These are phyloP conservation scores for Fomitopsis pulvina DNA, from an alignment of 768 basidiomycete species.

Conservation along the genomic window DNA sequence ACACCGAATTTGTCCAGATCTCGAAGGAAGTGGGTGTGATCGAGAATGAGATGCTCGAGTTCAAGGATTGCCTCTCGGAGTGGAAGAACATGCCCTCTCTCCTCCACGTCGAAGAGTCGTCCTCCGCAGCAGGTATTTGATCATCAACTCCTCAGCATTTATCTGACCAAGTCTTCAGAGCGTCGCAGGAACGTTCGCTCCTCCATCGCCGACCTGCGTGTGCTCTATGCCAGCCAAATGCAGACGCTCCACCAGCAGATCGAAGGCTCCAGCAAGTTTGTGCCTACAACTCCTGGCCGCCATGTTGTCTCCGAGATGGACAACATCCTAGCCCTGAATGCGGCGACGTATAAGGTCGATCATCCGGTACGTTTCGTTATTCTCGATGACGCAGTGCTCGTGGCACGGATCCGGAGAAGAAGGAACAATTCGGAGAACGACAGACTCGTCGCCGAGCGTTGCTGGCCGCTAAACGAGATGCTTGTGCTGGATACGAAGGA, in stretches of 20 bases:
- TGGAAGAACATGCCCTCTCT: conserved; percentile 95
- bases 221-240: conserved; percentile 93
- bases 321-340: conserved; percentile 76
- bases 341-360: conserved; percentile 91
- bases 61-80: conserved; percentile 90
- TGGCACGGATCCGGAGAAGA: conserved; percentile 70
- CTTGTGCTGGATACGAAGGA: conserved; percentile 95
- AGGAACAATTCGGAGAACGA: conserved; percentile 52
- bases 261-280: conserved; percentile 93
- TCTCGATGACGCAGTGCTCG: conserved; percentile 85
- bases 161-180: conserved; percentile 25
- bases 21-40: conserved; percentile 96
- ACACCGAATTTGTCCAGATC: conserved; percentile 93
- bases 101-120: conserved; percentile 82
- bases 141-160: background rate
- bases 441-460: conserved; percentile 87
- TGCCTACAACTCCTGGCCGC: conserved; percentile 84
- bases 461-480: conserved; percentile 93
- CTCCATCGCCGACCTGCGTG: conserved; percentile 91
- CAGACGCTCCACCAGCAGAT: conserved; percentile 84
- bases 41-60: conserved; percentile 96
- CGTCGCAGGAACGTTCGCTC: conserved; percentile 68
- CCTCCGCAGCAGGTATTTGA: conserved; percentile 53
- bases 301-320: conserved; percentile 88
- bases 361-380: conserved; percentile 86